These are phyloP conservation scores for Spathaspora girioi DNA, from an alignment of 805 yeast species.

Conservation along the genomic window DNA sequence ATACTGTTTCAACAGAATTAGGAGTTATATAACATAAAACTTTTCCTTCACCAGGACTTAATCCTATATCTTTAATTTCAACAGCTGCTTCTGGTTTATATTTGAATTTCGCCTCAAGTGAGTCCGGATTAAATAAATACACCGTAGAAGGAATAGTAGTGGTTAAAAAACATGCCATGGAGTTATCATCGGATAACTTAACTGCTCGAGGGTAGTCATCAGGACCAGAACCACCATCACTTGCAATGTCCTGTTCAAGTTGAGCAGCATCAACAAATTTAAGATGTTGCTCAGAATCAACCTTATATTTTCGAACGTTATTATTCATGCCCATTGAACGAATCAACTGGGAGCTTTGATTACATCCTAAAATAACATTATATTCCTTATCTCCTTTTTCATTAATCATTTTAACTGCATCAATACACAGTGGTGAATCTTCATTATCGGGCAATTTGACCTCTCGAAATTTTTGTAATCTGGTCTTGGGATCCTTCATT, in stretches of 20 bases:
- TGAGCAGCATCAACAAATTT: constrained; percentile 60
- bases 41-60: constrained; percentile 58
- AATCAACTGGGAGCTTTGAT: constrained; percentile 59
- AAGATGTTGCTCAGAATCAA: constrained; percentile 53
- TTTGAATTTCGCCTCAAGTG: constrained; percentile 51
- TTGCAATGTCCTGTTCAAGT: constrained; percentile 41
- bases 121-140: constrained; percentile 54
- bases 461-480: constrained; percentile 60
- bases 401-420: constrained; percentile 33
- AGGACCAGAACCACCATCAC: constrained; percentile 18
- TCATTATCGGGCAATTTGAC: constrained; percentile 58
- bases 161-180: constrained; percentile 65
- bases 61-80: constrained; percentile 57
- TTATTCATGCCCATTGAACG: constrained; percentile 57
- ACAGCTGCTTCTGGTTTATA: constrained; percentile 52
- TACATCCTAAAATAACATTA: constrained; percentile 68
- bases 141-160: constrained; percentile 62
- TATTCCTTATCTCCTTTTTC: constrained; percentile 31
- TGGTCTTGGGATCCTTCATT: constrained; percentile 35
- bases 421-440: constrained; percentile 87
- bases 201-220: constrained; percentile 66
- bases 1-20: constrained; percentile 48
- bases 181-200: constrained; percentile 53
- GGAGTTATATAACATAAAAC: constrained; percentile 60
- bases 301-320: constrained; percentile 67